Evolutionary conservation across 192 early-diverging fungal genomes (phyloP).

Genomic region (Podochytrium sp.): DNA sequence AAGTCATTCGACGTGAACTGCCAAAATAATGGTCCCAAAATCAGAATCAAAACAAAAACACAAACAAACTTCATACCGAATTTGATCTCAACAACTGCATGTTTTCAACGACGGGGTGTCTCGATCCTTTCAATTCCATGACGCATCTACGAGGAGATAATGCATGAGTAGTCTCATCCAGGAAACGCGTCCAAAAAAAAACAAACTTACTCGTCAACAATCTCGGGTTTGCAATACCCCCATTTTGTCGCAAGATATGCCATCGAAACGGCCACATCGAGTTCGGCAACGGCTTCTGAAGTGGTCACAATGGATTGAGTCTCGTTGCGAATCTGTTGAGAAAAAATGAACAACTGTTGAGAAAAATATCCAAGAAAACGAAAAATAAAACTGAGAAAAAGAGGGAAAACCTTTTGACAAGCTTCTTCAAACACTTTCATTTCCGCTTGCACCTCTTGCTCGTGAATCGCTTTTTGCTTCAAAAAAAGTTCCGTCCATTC

Average conservation of each 20-base stretch:
- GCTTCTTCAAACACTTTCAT: slow-evolving; percentile 34
- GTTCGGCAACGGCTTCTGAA: slow-evolving; percentile 46
- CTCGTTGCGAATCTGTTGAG: slow-evolving; percentile 1
- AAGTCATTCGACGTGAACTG: slow-evolving; percentile 23
- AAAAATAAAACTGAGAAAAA: not conserved
- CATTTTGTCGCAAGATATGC: slow-evolving; percentile 56
- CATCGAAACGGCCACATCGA: slow-evolving; percentile 49
- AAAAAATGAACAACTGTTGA: not conserved
- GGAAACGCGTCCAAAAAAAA: not conserved
- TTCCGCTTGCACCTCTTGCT: slow-evolving; percentile 23
- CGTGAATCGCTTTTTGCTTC: slow-evolving; percentile 9
- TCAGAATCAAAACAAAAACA: not conserved
- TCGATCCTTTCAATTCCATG: slow-evolving; percentile 57
- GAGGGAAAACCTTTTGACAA: slow-evolving; percentile 35
- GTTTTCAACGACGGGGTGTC: slow-evolving; percentile 77
- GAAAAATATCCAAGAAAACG: not conserved
- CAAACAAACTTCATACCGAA: slow-evolving; percentile 32
- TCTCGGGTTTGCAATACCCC: slow-evolving; percentile 63
- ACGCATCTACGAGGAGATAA: too few species aligned
- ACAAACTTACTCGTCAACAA: slow-evolving; percentile 49
- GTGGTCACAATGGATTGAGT: slow-evolving; percentile 25
- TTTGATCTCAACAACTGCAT: slow-evolving; percentile 38
- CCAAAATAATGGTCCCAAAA: not conserved
- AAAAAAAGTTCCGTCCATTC: slow-evolving; percentile 39
- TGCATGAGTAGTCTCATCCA: not conserved